Evolutionary conservation across 1,139 yeast species (phyloP).

Genomic region (Sugiyamaella pinicola): DNA sequence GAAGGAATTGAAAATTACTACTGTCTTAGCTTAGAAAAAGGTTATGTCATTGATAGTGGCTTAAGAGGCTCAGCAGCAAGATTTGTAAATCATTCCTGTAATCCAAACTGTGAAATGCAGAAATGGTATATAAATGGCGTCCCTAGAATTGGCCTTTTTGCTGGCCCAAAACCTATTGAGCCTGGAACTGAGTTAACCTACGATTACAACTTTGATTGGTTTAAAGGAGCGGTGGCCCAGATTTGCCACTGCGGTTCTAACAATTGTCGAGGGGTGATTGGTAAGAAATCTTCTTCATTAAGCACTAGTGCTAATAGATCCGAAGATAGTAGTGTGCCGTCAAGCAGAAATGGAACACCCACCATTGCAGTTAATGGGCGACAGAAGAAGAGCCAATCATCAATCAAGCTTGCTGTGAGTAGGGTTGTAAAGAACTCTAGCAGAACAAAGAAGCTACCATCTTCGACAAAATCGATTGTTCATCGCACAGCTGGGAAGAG

Average conservation of each 20-base stretch:
- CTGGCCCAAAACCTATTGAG: conserved; percentile 41
- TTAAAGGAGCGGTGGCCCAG: conserved; percentile 45
- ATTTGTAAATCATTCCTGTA: conserved; percentile 50
- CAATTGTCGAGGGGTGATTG: conserved; percentile 46
- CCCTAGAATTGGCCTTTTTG: conserved; percentile 48
- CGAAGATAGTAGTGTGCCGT: conserved; percentile 14
- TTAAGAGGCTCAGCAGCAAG: conserved; percentile 48
- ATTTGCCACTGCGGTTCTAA: conserved; percentile 45
- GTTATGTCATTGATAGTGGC: conserved; percentile 47
- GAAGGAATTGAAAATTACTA: conserved; percentile 39
- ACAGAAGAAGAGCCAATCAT: neutral
- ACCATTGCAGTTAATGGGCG: neutral
- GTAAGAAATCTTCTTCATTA: conserved; percentile 24
- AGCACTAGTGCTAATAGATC: conserved; percentile 7
- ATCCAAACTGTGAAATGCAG: conserved; percentile 48
- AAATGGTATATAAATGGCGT: conserved; percentile 47
- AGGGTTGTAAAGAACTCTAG: neutral
- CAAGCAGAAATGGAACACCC: conserved; percentile 17
- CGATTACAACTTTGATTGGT: conserved; percentile 49
- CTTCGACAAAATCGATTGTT: neutral
- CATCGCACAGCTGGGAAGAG: neutral
- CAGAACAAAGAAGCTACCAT: neutral
- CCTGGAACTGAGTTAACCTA: conserved; percentile 47
- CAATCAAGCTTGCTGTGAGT: conserved; percentile 9
- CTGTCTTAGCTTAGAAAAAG: conserved; percentile 44